phyloP scores from a whole-genome alignment of 148 eudicot genomes.

The Persicaria tinctoria region DNA sequence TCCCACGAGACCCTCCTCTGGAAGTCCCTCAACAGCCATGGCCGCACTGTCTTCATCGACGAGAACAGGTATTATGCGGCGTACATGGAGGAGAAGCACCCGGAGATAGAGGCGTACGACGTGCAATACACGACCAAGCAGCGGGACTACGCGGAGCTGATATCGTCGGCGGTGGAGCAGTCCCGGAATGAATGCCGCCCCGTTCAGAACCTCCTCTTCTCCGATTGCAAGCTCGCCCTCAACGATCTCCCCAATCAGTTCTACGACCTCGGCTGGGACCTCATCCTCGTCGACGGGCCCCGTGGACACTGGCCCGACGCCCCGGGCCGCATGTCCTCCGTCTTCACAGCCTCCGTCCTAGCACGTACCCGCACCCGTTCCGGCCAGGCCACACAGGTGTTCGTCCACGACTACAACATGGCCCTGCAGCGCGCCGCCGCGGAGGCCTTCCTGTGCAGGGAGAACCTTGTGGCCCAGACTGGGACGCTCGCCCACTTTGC shows the following conservation, averaged over 20 bases:
- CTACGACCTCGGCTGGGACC: constrained; percentile 70
- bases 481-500: constrained; percentile 62
- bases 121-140: constrained; percentile 65
- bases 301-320: constrained; percentile 73
- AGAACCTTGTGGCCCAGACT: constrained; percentile 57
- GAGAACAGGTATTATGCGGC: constrained; percentile 76
- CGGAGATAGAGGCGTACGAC: constrained; percentile 67
- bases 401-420: constrained; percentile 57
- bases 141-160: constrained; percentile 37
- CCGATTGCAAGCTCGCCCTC: constrained; percentile 61
- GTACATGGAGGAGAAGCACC: constrained; percentile 59
- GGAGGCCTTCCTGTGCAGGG: constrained; percentile 64
- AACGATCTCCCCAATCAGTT: constrained; percentile 74
- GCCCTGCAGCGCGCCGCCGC: constrained; percentile 38
- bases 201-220: constrained; percentile 62
- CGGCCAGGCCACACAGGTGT: constrained; percentile 24
- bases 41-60: constrained; percentile 67
- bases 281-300: constrained; percentile 67
- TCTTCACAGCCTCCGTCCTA: constrained; percentile 62
- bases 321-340: constrained; percentile 65
- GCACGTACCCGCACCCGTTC: constrained; percentile 33
- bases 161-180: constrained; percentile 39
- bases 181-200: constrained; percentile 58
- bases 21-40: constrained; percentile 60
- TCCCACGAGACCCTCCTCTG: constrained; percentile 68